A percentile compares a stretch with the other conserved stretches of the same genome.
These are phyloP conservation scores for Sclerotinia spermophila DNA, from an alignment of 2,329 filamentous ascomycete genomes.

Conservation along the genomic window DNA sequence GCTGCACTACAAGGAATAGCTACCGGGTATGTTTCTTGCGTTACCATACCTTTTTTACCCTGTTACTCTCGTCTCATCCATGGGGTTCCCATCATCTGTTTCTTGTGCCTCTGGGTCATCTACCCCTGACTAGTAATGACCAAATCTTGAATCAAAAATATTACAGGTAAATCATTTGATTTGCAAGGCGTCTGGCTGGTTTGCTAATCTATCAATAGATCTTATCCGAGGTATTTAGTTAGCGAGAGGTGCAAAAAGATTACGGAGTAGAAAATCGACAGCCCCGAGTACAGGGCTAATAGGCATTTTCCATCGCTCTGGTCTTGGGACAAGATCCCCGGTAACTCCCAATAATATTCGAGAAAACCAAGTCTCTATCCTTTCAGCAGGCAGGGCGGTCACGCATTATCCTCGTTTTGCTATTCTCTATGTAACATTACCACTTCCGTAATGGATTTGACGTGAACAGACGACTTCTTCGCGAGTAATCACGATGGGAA, in stretches of 20 bases:
- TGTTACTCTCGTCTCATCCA: neutral
- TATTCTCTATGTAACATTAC: conserved; percentile 4
- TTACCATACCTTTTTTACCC: neutral
- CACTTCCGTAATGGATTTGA: neutral
- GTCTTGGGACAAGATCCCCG: conserved; percentile 15
- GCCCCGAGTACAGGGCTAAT: neutral
- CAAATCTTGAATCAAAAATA: neutral
- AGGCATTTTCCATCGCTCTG: conserved; percentile 9
- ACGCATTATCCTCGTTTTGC: neutral
- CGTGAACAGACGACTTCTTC: neutral
- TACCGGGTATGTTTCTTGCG: neutral
- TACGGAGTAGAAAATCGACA: neutral
- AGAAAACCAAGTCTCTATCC: neutral
- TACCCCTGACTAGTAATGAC: conserved; percentile 17
- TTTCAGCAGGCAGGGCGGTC: conserved; percentile 1
- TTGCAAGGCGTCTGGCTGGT: neutral
- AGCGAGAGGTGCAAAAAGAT: neutral
- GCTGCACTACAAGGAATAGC: neutral
- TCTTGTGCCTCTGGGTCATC: neutral
- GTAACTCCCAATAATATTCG: neutral
- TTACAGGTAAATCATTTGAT: conserved; percentile 1
- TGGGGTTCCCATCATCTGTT: conserved; percentile 1
- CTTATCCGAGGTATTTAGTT: neutral
- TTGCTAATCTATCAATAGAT: conserved; percentile 10
- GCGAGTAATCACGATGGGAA: neutral